Conservation (phyloP, 495 filamentous ascomycete genomes). For the Penicillium cataractarum region DNA sequence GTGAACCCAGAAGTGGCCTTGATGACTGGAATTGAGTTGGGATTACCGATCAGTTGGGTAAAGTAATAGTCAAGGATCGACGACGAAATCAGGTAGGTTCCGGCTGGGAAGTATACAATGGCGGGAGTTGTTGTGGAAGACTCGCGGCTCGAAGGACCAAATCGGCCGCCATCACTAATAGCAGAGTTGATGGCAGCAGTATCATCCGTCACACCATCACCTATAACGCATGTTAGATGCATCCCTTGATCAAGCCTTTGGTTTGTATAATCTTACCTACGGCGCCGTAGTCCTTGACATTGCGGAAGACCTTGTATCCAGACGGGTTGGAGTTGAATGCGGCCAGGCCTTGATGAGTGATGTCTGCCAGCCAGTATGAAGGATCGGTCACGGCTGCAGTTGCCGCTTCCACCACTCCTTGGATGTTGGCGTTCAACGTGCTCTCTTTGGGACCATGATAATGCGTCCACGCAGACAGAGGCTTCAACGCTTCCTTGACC, state of each 20-base stretch:
- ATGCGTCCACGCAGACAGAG: conserved; percentile 21
- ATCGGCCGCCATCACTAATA: conserved; percentile 57
- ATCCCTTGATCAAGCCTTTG: background rate
- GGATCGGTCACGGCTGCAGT: conserved; percentile 29
- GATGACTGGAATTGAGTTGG: conserved; percentile 63
- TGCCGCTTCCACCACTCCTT: conserved; percentile 11
- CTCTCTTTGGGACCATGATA: conserved; percentile 19
- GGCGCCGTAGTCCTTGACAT: conserved; percentile 75
- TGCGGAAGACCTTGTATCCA: conserved; percentile 71
- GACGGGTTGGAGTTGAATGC: conserved; percentile 57
- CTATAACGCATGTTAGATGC: conserved; percentile 20
- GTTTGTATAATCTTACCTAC: conserved; percentile 39
- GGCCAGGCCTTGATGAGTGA: conserved; percentile 64
- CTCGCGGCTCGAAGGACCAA: conserved; percentile 49
- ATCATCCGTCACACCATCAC: conserved; percentile 68
- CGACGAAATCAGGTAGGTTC: conserved; percentile 61
- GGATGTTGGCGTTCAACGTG: conserved; percentile 3
- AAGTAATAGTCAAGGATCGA: conserved; percentile 64
- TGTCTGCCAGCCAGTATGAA: conserved; percentile 69
- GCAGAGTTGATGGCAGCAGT: conserved; percentile 66
- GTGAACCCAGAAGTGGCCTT: conserved; percentile 66
- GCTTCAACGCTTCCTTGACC: conserved; percentile 23
- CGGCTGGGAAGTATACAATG: conserved; percentile 66
- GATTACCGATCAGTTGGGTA: conserved; percentile 70
- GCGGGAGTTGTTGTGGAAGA: conserved; percentile 58